Evolutionary conservation across 768 basidiomycete species (phyloP).

Genomic region (Dendrothele bispora): DNA sequence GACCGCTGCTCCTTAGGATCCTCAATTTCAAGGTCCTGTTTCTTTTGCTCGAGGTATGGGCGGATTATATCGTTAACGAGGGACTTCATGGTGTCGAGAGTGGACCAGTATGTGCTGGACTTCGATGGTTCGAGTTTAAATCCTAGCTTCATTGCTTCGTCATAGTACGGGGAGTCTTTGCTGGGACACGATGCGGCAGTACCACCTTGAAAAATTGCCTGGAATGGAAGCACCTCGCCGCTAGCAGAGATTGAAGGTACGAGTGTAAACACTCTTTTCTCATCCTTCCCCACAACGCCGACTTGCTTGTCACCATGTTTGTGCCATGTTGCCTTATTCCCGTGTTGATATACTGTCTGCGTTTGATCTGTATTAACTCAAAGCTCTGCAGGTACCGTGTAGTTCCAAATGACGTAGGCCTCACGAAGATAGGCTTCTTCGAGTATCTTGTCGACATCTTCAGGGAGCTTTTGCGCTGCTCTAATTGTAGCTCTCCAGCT

Average conservation of each 20-base stretch:
- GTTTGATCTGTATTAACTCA: conserved; percentile 20
- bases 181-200: neutral
- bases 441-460: conserved; percentile 15
- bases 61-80: conserved; percentile 23
- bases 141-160: neutral
- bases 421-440: conserved; percentile 11
- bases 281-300: conserved; percentile 15
- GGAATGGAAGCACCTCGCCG: no score
- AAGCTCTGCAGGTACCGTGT: conserved; percentile 10
- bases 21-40: conserved; percentile 10
- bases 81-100: conserved; percentile 19
- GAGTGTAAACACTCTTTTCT: conserved; percentile 23
- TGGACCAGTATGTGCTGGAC: conserved; percentile 26
- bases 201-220: conserved; percentile 10
- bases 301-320: conserved; percentile 16
- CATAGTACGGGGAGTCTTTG: neutral
- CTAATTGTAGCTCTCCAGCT: conserved; percentile 14
- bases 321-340: conserved; percentile 11
- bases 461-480: conserved; percentile 29
- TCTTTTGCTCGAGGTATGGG: conserved; percentile 23
- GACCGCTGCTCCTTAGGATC: neutral
- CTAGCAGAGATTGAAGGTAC: conserved; percentile 14
- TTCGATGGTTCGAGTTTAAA: conserved; percentile 7
- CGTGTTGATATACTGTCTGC: conserved; percentile 12
- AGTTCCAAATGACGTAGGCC: conserved; percentile 9